Base-by-base conservation (phyloP, 306 rosid genomes). In the Sicyos baderoa region DNA sequence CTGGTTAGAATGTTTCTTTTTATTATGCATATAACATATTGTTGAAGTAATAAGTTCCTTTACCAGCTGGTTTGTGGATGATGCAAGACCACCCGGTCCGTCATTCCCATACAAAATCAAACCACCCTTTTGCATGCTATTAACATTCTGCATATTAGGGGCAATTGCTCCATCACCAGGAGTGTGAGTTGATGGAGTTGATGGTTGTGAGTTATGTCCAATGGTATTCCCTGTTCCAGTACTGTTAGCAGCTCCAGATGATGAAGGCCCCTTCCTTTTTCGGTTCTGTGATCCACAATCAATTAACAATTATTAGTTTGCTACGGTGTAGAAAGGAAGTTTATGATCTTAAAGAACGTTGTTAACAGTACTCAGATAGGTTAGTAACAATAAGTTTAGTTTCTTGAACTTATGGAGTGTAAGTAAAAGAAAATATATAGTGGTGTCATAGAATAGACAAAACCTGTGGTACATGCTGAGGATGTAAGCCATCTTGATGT, bases 191-290 rank as follows among this genome's bases (percentile, higher is more conserved):
- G 96, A 89, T 74, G 97, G 96, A 56, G 97, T 88, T 52, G 97
- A 91, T 76, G 96, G 97, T 56, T 89, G 97, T 80, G 97, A 91
- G 75, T 89, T 89, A 45, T 95, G 86, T 14, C 97, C 97, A 19
- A 83, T 71, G 52, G 97, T 87, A 71, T 89, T 91, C 84, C 95
- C 97, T 37, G 97, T 91, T 71, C 97, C 97, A 57, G 97, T 85
- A 82, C 97, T 91, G 85, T 89, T 91, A 73, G 96, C 97, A 73
- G 91, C 79, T 73, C 97, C 97, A n/a, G 97, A 89, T 70, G 97
- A 87, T 17, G 96, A 72, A 76, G 91, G 96, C 40, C 91, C 96
- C 82, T 87, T 91, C 87, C 97, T 85, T 76, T 91, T 91, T 51
- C 97, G 86, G 71, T 77, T 84, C 72, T 78, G 59, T 21, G 27